A percentile compares a stretch with the other conserved stretches of the same genome.
Evolutionary conservation across 352 stramenopile genomes (phyloP).

Genomic region (Hyaloperonospora arabidopsidis): DNA sequence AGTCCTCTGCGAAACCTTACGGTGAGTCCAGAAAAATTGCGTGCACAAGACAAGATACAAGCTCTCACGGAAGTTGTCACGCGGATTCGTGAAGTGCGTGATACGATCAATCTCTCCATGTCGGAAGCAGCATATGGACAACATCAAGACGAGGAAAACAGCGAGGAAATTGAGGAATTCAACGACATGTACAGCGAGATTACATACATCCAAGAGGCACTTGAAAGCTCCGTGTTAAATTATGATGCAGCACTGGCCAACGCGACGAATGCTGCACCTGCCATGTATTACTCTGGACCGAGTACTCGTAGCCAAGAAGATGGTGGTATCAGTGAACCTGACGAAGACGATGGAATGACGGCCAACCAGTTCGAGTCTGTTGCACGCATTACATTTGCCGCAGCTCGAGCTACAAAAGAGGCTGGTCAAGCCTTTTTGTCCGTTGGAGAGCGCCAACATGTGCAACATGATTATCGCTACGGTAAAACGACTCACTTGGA

Average conservation of each 20-base stretch:
- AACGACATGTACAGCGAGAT: slow-evolving; percentile 53
- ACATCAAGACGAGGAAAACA: slow-evolving; percentile 26
- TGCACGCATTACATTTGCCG: slow-evolving; percentile 56
- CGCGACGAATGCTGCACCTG: slow-evolving; percentile 28
- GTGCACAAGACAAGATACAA: slow-evolving; percentile 42
- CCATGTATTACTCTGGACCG: slow-evolving; percentile 30
- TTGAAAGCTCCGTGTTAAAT: slow-evolving; percentile 44
- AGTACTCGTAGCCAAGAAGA: slow-evolving; percentile 22
- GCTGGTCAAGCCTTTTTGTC: slow-evolving; percentile 55
- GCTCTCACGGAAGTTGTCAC: slow-evolving; percentile 53
- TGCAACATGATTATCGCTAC: slow-evolving; percentile 6
- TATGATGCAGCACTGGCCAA: slow-evolving; percentile 42
- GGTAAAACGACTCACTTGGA: slow-evolving; percentile 16
- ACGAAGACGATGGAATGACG: slow-evolving; percentile 28
- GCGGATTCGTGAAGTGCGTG: slow-evolving; percentile 53
- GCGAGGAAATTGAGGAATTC: slow-evolving; percentile 25
- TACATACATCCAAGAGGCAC: slow-evolving; percentile 42
- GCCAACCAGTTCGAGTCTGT: slow-evolving; percentile 51
- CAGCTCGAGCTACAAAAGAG: slow-evolving; percentile 41
- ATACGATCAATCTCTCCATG: slow-evolving; percentile 63
- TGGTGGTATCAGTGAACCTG: slow-evolving; percentile 8
- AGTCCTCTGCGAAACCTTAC: slow-evolving; percentile 12
- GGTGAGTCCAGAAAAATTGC: slow-evolving; percentile 9
- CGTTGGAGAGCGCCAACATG: slow-evolving; percentile 20
- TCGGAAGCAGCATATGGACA: slow-evolving; percentile 36